These are phyloP conservation scores for Vitis rotundifolia DNA, from an alignment of 164 flowering plant species.

Conservation along the genomic window DNA sequence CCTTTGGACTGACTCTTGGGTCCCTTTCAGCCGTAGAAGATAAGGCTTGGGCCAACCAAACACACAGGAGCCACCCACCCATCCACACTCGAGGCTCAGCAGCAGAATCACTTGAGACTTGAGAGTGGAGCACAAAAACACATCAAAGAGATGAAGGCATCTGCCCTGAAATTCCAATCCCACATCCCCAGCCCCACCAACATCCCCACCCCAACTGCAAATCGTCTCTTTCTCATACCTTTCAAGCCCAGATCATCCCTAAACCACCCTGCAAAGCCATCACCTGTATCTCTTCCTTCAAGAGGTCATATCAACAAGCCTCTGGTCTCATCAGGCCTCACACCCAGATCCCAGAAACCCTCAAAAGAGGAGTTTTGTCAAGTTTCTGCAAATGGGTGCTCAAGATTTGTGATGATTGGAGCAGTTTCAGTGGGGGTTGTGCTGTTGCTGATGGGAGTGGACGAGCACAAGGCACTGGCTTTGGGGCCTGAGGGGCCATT, in stretches of 20 bases:
- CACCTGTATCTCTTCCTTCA: neutral
- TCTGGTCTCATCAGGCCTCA: neutral
- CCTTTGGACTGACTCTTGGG: no score
- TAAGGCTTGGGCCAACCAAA: neutral
- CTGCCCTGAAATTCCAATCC: conserved; percentile 25
- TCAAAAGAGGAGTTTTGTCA: conserved; percentile 6
- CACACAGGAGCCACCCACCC: no score
- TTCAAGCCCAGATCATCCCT: conserved; percentile 9
- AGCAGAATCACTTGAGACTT: neutral
- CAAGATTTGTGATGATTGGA: conserved; percentile 45
- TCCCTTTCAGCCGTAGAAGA: neutral
- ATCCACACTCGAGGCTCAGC: neutral
- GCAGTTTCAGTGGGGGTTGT: conserved; percentile 56
- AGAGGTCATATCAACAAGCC: conserved; percentile 8
- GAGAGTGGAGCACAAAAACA: neutral
- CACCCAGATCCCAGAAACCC: neutral
- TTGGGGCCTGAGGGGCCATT: conserved; percentile 92
- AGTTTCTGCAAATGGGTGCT: conserved; percentile 21
- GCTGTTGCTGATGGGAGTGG: conserved; percentile 48
- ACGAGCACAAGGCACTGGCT: conserved; percentile 65
- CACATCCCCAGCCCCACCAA: conserved; percentile 21
- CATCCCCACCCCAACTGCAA: conserved; percentile 15
- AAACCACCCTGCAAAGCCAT: conserved; percentile 12
- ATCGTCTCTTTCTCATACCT: conserved; percentile 9
- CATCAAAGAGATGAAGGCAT: conserved; percentile 30